Percentiles rank a stretch among this genome's conserved stretches.
Evolutionary conservation across 345 rosid genomes (phyloP).

Genomic region (rapeseed (Brassica napus)): DNA sequence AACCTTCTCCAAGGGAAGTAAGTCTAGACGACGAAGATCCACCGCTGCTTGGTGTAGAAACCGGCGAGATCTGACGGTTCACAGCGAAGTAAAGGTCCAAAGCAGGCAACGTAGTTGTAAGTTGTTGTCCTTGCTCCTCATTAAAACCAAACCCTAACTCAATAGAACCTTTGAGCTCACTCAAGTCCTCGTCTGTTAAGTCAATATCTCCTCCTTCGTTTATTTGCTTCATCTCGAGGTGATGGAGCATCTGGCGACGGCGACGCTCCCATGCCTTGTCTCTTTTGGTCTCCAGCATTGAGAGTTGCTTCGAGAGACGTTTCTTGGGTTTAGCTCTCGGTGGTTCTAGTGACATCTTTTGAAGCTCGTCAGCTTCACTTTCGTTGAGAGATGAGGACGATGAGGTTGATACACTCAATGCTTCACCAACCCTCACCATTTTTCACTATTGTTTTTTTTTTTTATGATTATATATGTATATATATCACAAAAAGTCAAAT

Average conservation of each 20-base stretch:
- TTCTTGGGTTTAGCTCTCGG: slow-evolving; percentile 41
- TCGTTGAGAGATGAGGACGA: slow-evolving; percentile 41
- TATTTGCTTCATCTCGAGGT: slow-evolving; percentile 26
- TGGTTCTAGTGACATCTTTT: slow-evolving; percentile 54
- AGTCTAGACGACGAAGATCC: slow-evolving; percentile 48
- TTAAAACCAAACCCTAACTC: slow-evolving; percentile 96
- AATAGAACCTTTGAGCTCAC: slow-evolving; percentile 89
- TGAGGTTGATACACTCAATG: slow-evolving; percentile 34
- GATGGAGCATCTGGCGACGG: slow-evolving; percentile 64
- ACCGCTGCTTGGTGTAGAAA: slow-evolving; percentile 62
- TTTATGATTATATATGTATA: not conserved
- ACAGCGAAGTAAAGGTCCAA: slow-evolving; percentile 89
- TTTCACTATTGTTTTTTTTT: not conserved
- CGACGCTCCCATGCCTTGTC: slow-evolving; percentile 89
- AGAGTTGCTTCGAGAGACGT: slow-evolving; percentile 73
- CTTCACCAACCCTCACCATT: slow-evolving; percentile 36
- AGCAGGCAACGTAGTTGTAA: slow-evolving; percentile 81
- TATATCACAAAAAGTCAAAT: not conserved
- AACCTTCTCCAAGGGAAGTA: slow-evolving; percentile 45
- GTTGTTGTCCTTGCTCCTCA: slow-evolving; percentile 71
- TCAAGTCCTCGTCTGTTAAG: slow-evolving; percentile 84
- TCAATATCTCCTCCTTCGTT: slow-evolving; percentile 30
- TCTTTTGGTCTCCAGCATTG: slow-evolving; percentile 68
- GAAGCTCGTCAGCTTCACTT: slow-evolving; percentile 53
- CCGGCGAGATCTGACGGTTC: slow-evolving; percentile 72